phyloP scores from a whole-genome alignment of 768 basidiomycete genomes.

The Tephrocybe sp. region DNA sequence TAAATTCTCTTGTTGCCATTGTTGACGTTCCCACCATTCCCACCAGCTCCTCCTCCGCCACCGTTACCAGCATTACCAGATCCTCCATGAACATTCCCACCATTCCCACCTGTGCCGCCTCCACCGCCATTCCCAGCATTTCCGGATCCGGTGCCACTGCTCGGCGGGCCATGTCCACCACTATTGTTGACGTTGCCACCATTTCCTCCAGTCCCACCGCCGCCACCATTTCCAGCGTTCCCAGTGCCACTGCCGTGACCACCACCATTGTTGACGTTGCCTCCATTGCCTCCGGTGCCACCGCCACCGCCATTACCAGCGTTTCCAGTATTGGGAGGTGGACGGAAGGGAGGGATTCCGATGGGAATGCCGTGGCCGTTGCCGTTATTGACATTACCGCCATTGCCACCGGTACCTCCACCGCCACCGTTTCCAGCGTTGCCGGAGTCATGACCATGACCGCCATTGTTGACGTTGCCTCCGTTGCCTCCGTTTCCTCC shows the following conservation, averaged over 20 bases:
- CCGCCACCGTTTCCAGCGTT: constrained; percentile 5
- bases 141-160: background rate
- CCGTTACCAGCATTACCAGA: background rate
- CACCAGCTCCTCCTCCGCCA: background rate
- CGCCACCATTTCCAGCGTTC: constrained; percentile 1
- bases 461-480: constrained; percentile 1
- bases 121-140: constrained; percentile 1
- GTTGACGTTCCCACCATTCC: background rate
- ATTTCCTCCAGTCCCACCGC: background rate
- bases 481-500: constrained; percentile 1
- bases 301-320: constrained; percentile 1
- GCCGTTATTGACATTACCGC: constrained; percentile 2
- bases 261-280: background rate
- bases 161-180: background rate
- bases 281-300: background rate
- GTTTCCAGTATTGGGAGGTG: constrained; percentile 1
- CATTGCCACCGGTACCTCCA: background rate
- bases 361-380: background rate
- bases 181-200: background rate
- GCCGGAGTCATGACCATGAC: background rate
- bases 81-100: too few species aligned
- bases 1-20: background rate
- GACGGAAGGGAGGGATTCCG: background rate
- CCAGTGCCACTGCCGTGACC: background rate
- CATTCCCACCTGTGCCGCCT: background rate